Conservation (phyloP, 1,284 basidiomycete species). For the Phenoliferia sp. region DNA sequence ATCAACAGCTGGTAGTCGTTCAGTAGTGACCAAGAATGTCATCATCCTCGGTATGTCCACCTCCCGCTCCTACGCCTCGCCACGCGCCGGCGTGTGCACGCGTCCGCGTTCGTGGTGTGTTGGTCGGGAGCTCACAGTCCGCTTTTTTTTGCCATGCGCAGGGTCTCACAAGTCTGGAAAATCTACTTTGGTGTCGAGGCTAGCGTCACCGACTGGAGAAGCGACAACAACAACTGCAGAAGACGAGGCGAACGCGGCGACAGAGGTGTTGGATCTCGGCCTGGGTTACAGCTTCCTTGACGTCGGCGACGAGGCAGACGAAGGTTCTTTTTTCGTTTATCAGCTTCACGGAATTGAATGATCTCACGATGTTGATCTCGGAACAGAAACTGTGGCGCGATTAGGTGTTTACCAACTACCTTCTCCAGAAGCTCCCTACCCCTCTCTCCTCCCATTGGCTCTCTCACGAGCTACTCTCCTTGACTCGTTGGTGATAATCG, state of each 20-base stretch:
- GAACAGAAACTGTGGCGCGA: conserved; percentile 28
- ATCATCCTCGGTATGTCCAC: conserved; percentile 62
- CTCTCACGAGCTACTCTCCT: conserved; percentile 65
- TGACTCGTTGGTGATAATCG: conserved; percentile 78
- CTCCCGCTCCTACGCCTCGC: not conserved
- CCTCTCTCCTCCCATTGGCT: conserved; percentile 74
- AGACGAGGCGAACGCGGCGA: not conserved
- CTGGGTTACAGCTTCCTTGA: conserved; percentile 83
- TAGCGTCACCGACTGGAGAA: conserved; percentile 47
- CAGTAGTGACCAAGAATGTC: conserved; percentile 74
- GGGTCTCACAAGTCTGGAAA: conserved; percentile 61
- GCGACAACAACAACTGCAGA: conserved; percentile 13
- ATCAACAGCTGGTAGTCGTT: conserved; percentile 56
- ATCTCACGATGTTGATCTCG: conserved; percentile 18
- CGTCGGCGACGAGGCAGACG: conserved; percentile 77
- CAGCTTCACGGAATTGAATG: conserved; percentile 10
- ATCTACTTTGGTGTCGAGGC: conserved; percentile 60
- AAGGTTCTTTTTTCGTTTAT: conserved; percentile 55
- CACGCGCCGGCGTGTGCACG: not conserved
- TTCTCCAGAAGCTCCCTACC: conserved; percentile 66
- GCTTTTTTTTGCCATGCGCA: not conserved
- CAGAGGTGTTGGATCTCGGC: conserved; percentile 57
- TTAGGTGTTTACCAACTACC: conserved; percentile 46
- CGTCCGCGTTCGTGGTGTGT: not conserved
- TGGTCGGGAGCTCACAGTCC: not conserved